These are phyloP conservation scores for Yamadazyma sp. DNA, from an alignment of 805 yeast genomes.

Conservation along the genomic window DNA sequence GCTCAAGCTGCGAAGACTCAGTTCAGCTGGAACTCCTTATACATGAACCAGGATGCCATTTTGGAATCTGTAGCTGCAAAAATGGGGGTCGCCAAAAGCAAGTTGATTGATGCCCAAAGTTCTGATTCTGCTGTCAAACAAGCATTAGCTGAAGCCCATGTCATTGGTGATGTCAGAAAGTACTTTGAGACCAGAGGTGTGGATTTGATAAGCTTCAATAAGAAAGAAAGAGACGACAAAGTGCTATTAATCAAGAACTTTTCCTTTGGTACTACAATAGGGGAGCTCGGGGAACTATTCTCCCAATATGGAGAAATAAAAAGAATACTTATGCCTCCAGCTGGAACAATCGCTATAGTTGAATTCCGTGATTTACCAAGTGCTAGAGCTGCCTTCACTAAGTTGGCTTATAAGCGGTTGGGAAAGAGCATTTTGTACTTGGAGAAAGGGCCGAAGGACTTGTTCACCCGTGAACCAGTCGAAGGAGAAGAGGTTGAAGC, in stretches of 20 bases:
- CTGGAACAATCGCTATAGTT: constrained; percentile 92
- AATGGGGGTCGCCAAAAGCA: constrained; percentile 79
- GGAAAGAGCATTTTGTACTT: constrained; percentile 84
- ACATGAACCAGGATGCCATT: constrained; percentile 88
- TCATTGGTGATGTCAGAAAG: constrained; percentile 84
- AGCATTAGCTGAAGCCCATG: constrained; percentile 96
- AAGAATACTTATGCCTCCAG: constrained; percentile 89
- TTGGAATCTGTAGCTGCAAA: constrained; percentile 83
- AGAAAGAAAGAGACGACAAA: constrained; percentile 72
- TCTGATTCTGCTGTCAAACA: constrained; percentile 91
- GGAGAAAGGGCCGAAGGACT: constrained; percentile 89
- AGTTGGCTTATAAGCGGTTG: constrained; percentile 82
- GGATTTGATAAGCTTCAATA: constrained; percentile 69
- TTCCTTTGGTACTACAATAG: constrained; percentile 80
- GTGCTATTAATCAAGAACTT: constrained; percentile 85
- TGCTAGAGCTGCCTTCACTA: constrained; percentile 87
- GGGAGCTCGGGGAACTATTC: constrained; percentile 81
- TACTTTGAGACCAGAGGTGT: constrained; percentile 86
- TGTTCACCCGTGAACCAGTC: constrained; percentile 63
- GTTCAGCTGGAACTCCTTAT: constrained; percentile 94
- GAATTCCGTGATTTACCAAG: constrained; percentile 81
- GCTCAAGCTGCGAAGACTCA: constrained; percentile 82
- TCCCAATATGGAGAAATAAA: constrained; percentile 75
- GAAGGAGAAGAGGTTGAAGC: constrained; percentile 32
- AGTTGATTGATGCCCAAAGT: constrained; percentile 83